Evolutionary conservation across 768 basidiomycete genomes (phyloP), one percentile per base, ranked within the genome.

Genomic region (Leccinum broughii): DNA sequence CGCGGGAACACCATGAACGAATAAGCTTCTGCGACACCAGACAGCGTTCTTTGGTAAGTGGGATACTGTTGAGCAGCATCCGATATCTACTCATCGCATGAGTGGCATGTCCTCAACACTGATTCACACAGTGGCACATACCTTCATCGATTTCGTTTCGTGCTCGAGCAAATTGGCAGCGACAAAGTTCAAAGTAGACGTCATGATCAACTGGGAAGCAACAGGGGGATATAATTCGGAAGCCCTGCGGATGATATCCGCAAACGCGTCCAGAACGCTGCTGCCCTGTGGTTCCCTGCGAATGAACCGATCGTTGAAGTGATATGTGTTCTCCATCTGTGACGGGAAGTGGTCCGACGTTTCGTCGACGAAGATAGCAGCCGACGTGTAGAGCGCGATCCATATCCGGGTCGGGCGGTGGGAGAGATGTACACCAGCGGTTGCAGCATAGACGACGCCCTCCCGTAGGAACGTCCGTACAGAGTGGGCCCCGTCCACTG

Each of bases 11-110:
- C 52, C 52, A 53, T 53, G 34, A 35, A 53, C 7, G 66, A 3
- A 69, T 70, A 56, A 49, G 48, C 53, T 6, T 39, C 30, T 15
- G 48, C 15, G 22, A 15, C 46, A 50, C 56, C 56, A 20, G 56
- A 34, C 56, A 56, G 5, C 4, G 22, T 35, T 20, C 56, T 32
- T 22, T 48, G 56, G 48, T 26, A 56, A 15, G 22, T 50, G 34
- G 20, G 32, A 56, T 50, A 56, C 24, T 50, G 30, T 50, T 37
- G 13, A n/a, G 56, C 56, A 49, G 56, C 22, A 8, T 24, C 13
- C 15, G 48, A 50, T 13, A 30, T 60, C 55, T 60, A 41, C 13
- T 34, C 32, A 6, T 53, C 1, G 11, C 14, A 13, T 35, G 22
- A 51, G 26, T 24, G 22, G 13, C 30, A 11, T 15, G n/a, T 15